Base-by-base conservation (phyloP, 345 rosid species). In the Hibiscus tridactylites region DNA sequence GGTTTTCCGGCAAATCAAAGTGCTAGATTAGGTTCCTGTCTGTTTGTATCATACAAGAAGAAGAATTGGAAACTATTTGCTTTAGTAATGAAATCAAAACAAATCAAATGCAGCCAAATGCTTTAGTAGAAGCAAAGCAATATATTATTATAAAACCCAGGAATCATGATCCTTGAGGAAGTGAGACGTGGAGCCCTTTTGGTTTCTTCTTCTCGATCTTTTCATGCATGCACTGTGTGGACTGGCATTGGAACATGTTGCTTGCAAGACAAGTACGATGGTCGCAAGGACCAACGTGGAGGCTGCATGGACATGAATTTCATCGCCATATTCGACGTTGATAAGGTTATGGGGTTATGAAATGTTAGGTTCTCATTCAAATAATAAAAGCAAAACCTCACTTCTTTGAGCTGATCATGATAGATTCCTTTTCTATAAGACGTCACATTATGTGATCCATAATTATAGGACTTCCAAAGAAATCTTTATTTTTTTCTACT, bases 81-180 rank as follows among this genome's bases (percentile, higher is more conserved):
- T 47, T 67, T 47, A 12, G 56, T 24, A 13, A 24, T 26, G 70
- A 66, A 26, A 67, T 16, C 5, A 67, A 49, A 67, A 47, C 71
- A 49, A 67, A 47, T 47, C 10, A 28, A 49, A 47, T 66, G 57
- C 57, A 15, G 39, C 39, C 57, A 47, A 47, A 57, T 7, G 29
- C 9, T 10, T 9, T 42, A 42, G 52, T 64, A 64, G 68, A 64
- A 64, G 68, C 68, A 64, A 64, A 49, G n/a, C n/a, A 49, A 49
- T 13, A 49, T 12, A 15, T 13, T 19, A 33, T 42, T 65, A 42
- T 21, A 19, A 42, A 42, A 42, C 53, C 31, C 31, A 64, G 9
- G 31, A 24, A 57, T 57, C 61, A 57, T 64, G 17, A 39, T 64
- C 31, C 52, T 11, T 4, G 15, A 24, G 26, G 44, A 39, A 39